phyloP scores from a whole-genome alignment of 352 stramenopile genomes.

The Phytophthora melonis region DNA sequence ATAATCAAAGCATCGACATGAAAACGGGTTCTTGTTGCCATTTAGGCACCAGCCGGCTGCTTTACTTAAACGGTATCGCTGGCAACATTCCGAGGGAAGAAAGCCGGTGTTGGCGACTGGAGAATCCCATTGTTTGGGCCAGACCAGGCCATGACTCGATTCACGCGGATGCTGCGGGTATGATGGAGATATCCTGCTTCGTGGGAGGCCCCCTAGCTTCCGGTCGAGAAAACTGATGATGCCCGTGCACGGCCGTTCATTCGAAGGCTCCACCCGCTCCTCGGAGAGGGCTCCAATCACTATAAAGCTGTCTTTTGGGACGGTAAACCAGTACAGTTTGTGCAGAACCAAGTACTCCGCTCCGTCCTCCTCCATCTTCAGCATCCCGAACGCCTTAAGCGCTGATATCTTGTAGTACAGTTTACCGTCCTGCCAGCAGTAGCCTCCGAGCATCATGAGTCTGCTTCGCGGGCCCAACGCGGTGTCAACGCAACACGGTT shows the following conservation, averaged over 20 bases:
- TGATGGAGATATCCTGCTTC: neutral
- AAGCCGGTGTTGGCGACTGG: neutral
- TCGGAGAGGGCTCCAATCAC: slow-evolving; percentile 7
- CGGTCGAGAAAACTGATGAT: slow-evolving; percentile 10
- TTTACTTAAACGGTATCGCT: neutral
- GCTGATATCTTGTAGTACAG: slow-evolving; percentile 4
- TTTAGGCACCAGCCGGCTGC: no score
- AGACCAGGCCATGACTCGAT: slow-evolving; percentile 5
- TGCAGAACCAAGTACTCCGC: slow-evolving; percentile 5
- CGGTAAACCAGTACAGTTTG: slow-evolving; percentile 8
- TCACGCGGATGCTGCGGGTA: neutral
- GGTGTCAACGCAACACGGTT: slow-evolving; percentile 1
- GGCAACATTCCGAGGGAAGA: neutral
- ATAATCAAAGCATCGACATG: no score
- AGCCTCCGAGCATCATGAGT: slow-evolving; percentile 8
- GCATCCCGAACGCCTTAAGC: slow-evolving; percentile 7
- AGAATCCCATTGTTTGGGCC: neutral
- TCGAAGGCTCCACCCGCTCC: neutral
- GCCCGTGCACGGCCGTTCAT: no score
- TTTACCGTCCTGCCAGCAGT: neutral
- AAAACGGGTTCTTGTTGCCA: no score
- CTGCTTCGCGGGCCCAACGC: slow-evolving; percentile 9
- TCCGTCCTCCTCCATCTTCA: slow-evolving; percentile 10
- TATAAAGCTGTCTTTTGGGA: slow-evolving; percentile 10
- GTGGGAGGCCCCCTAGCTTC: neutral